Conservation (phyloP, 805 yeast species). For the Grigorovia humatica region DNA sequence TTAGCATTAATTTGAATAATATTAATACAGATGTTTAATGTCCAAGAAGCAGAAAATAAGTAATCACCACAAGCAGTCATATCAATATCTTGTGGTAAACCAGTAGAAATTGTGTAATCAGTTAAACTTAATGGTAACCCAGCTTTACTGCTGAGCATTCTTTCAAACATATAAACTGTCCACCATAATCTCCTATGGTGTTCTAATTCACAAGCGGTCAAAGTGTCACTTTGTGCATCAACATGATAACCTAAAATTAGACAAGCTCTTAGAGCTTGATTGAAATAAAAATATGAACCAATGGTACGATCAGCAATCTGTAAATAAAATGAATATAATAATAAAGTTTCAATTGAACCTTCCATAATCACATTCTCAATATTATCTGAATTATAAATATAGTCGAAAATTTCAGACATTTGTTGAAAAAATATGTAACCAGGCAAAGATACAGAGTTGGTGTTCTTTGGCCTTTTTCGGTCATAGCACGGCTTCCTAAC, state of each 20-base stretch:
- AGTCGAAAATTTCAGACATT: slow-evolving; percentile 71
- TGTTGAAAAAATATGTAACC: slow-evolving; percentile 72
- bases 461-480: not conserved
- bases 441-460: slow-evolving; percentile 33
- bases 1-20: slow-evolving; percentile 72
- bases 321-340: slow-evolving; percentile 65
- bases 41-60: slow-evolving; percentile 71
- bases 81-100: slow-evolving; percentile 62
- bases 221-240: slow-evolving; percentile 61
- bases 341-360: slow-evolving; percentile 69
- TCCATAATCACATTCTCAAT: slow-evolving; percentile 67
- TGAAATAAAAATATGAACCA: slow-evolving; percentile 72
- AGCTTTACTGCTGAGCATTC: slow-evolving; percentile 75
- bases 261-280: slow-evolving; percentile 63
- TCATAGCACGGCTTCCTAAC: not conserved
- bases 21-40: slow-evolving; percentile 63
- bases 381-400: slow-evolving; percentile 69
- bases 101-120: slow-evolving; percentile 73
- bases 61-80: slow-evolving; percentile 54
- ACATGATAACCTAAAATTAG: slow-evolving; percentile 72
- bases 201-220: slow-evolving; percentile 63
- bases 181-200: slow-evolving; percentile 79
- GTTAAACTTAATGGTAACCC: slow-evolving; percentile 72
- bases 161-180: slow-evolving; percentile 76
- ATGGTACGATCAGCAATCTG: slow-evolving; percentile 82